phyloP scores from a whole-genome alignment of 805 yeast genomes.

The Saturnispora sekii region DNA sequence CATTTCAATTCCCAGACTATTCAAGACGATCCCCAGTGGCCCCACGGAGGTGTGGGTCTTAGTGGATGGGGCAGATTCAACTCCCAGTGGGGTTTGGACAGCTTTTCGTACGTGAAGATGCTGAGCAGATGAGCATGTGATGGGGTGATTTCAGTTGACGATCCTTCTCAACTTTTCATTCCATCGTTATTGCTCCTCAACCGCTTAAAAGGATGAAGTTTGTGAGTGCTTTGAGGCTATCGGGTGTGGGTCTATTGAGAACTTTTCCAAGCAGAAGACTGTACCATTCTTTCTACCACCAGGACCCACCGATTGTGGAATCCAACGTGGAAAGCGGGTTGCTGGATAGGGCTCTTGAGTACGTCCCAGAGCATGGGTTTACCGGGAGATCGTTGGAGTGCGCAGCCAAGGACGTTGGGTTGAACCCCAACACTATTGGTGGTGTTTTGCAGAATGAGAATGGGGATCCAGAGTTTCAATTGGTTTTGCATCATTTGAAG shows the following conservation, averaged over 20 bases:
- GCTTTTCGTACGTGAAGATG: slow-evolving; percentile 29
- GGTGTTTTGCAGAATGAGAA: slow-evolving; percentile 28
- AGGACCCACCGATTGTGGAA: slow-evolving; percentile 27
- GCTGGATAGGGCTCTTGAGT: slow-evolving; percentile 23
- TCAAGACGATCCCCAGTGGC: slow-evolving; percentile 23
- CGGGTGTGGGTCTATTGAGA: not conserved
- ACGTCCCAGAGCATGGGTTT: slow-evolving; percentile 40
- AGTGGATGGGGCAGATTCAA: slow-evolving; percentile 39
- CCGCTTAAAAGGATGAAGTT: too few species aligned
- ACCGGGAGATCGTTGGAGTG: slow-evolving; percentile 29
- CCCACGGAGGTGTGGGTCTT: slow-evolving; percentile 37
- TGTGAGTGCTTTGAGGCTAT: too few species aligned
- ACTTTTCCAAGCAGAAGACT: slow-evolving; percentile 15
- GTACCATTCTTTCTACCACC: slow-evolving; percentile 32
- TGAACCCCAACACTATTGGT: slow-evolving; percentile 33
- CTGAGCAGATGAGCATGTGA: not conserved
- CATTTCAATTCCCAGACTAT: slow-evolving; percentile 24
- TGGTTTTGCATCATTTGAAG: slow-evolving; percentile 39
- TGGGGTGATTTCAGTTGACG: too few species aligned
- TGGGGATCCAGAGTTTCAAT: slow-evolving; percentile 30
- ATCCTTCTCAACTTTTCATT: too few species aligned
- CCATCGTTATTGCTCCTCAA: too few species aligned
- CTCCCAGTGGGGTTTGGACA: slow-evolving; percentile 35
- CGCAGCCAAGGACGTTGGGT: slow-evolving; percentile 34
- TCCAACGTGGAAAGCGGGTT: slow-evolving; percentile 31